phyloP scores from a whole-genome alignment of 2,329 filamentous ascomycete genomes.

The Sporothrix curviconia region DNA sequence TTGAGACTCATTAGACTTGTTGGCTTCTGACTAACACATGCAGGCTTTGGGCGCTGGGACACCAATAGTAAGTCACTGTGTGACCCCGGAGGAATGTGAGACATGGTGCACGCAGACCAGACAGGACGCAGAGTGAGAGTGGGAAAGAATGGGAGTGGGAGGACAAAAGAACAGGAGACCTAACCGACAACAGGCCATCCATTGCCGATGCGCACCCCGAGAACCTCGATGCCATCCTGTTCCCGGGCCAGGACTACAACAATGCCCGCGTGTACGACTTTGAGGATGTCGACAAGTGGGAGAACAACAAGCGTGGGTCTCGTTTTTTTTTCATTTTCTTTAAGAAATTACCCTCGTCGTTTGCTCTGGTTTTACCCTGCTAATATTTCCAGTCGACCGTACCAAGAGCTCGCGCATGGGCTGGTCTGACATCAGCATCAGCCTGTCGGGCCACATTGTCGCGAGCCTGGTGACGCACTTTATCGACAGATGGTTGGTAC shows the following conservation, averaged over 20 bases:
- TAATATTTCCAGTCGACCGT: constrained; percentile 53
- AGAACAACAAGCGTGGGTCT: constrained; percentile 65
- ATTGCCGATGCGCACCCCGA: constrained; percentile 79
- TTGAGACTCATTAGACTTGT: too few species aligned
- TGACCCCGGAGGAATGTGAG: neutral
- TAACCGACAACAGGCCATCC: constrained; percentile 50
- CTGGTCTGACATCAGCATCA: constrained; percentile 82
- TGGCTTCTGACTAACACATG: too few species aligned
- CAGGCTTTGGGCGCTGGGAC: constrained; percentile 78
- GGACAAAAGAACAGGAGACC: neutral
- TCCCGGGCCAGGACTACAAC: constrained; percentile 89
- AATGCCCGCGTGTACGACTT: constrained; percentile 82
- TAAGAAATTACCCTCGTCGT: too few species aligned
- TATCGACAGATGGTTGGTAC: constrained; percentile 63
- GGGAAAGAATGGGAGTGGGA: neutral
- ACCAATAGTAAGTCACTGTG: constrained; percentile 54
- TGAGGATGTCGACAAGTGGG: constrained; percentile 67
- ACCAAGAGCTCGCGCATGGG: constrained; percentile 79
- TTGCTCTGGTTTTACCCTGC: neutral
- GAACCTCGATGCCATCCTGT: constrained; percentile 68
- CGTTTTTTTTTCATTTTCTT: neutral
- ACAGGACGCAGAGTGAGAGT: neutral
- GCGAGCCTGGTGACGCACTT: constrained; percentile 73
- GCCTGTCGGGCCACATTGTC: constrained; percentile 66
- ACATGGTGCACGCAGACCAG: too few species aligned